A percentile compares a stretch with the other conserved stretches of the same genome.
Conservation (phyloP, 140 eudicot species). For the Flaveria floridana region DNA sequence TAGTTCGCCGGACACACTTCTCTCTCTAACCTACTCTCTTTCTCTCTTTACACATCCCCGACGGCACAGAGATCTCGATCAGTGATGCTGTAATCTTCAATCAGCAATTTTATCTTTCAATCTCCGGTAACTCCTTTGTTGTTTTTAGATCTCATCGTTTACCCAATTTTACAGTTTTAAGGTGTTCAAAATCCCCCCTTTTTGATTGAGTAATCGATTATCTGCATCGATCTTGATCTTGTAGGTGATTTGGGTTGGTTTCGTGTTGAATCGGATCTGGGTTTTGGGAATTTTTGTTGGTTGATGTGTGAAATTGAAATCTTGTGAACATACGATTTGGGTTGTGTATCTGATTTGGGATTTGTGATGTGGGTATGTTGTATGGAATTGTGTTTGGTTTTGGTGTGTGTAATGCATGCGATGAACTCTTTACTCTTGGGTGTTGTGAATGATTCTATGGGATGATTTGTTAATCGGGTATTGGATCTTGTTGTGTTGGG, state of each 20-base stretch:
- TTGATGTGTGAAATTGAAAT: conserved; percentile 17
- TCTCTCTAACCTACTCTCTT: neutral
- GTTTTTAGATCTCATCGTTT: neutral
- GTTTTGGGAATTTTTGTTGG: conserved; percentile 16
- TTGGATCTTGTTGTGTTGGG: conserved; percentile 19
- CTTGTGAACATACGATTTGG: neutral
- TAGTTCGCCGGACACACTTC: neutral
- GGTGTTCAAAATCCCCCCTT: neutral
- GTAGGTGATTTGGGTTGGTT: neutral
- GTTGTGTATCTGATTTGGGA: neutral
- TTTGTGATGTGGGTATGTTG: conserved; percentile 1
- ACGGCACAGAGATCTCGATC: neutral
- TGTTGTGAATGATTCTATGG: neutral
- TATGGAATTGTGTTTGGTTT: conserved; percentile 24
- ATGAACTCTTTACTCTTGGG: conserved; percentile 1
- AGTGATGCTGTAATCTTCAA: conserved; percentile 15
- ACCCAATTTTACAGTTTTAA: neutral
- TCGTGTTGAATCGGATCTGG: conserved; percentile 32
- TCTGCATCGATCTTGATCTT: conserved; percentile 28
- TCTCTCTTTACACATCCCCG: neutral
- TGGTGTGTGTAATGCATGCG: conserved; percentile 22
- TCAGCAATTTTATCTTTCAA: conserved; percentile 2
- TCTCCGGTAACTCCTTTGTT: conserved; percentile 24
- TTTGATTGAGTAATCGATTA: neutral
- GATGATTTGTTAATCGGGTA: neutral